Evolutionary conservation across 192 early-diverging fungal species (phyloP), one percentile per base, ranked within the genome.

Genomic region (Backusella psychrophila): DNA sequence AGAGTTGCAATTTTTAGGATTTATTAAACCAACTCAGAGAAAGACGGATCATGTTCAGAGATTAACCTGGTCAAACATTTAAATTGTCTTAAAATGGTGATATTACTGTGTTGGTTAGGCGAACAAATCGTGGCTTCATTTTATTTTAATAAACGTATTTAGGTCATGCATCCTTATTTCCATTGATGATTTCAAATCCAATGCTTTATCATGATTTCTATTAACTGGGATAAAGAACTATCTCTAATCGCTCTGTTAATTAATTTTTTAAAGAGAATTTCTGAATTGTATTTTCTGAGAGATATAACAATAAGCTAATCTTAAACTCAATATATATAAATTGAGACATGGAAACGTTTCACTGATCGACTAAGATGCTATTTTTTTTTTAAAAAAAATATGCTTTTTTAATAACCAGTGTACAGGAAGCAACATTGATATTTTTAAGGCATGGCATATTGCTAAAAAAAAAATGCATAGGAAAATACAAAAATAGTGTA

Each of bases 41-140:
- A 99, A 99, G 82, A 95, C 94, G 14, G 98, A 98, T 78, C 97
- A 99, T 86, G 95, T 97, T 5, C 66, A 92, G 78, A 88, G 94
- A 70, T 84, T 97, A 75, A 95, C 94, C 0, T 98, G 94, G 93
- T 89, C 89, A 15, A 79, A 81, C 82, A 85, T 78, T 12, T 81
- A 72, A 74, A 63, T 63, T 63, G 23, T 59, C 21, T 53, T 53
- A 53, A 53, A 21, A n/a, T 53, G 52, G 52, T 21, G n/a, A 59
- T 12, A 59, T 23, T 59, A 21, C 21, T n/a, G 52, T 63, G 11
- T 63, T 63, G 4, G 8, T 3, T 21, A 23, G 53, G n/a, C 9
- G 53, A n/a, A 21, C 53, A 56, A 21, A 26, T 56, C 53, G 7
- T n/a, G 0, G 9, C 15, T 21, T 23, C n/a, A 2, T 8, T 56